A percentile compares a stretch with the other conserved stretches of the same genome.
phyloP scores from a whole-genome alignment of 2,329 filamentous ascomycete species.

The Sphaerostilbella broomeana region DNA sequence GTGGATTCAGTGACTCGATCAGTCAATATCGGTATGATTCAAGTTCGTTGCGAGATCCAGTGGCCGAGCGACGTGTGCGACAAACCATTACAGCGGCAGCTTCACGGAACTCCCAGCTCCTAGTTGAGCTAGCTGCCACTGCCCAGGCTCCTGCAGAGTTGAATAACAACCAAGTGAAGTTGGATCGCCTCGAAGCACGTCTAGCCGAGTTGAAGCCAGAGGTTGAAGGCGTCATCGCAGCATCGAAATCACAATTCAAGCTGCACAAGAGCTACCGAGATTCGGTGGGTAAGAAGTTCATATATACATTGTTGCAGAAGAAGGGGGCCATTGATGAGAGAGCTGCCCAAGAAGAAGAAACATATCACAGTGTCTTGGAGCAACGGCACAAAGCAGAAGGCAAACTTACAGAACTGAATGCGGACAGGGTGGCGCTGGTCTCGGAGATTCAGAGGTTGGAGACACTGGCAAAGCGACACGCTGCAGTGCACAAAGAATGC shows the following conservation, averaged over 20 bases:
- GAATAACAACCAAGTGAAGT: slow-evolving; percentile 7
- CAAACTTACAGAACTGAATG: slow-evolving; percentile 5
- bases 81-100: slow-evolving; percentile 24
- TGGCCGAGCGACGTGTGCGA: slow-evolving; percentile 7
- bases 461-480: slow-evolving; percentile 1
- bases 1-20: slow-evolving; percentile 1
- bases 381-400: slow-evolving; percentile 8
- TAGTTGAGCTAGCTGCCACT: slow-evolving; percentile 8
- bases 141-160: slow-evolving; percentile 4
- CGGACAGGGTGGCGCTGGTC: slow-evolving; percentile 2
- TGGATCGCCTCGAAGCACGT: slow-evolving; percentile 9
- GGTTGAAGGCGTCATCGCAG: slow-evolving; percentile 5
- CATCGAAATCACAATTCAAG: slow-evolving; percentile 8
- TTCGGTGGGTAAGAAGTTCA: slow-evolving; percentile 8
- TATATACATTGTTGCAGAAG: slow-evolving; percentile 11
- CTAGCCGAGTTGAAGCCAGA: slow-evolving; percentile 9
- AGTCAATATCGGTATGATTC: not conserved
- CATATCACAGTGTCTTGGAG: slow-evolving; percentile 7
- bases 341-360: slow-evolving; percentile 6
- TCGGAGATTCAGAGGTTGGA: slow-evolving; percentile 5
- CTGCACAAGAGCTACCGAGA: slow-evolving; percentile 10
- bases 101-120: slow-evolving; percentile 8
- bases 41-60: not conserved
- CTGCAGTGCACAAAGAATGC: slow-evolving; percentile 7
- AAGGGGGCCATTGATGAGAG: slow-evolving; percentile 6